Percentiles rank a stretch among this genome's conserved stretches.
These are phyloP conservation scores for Arthrobotrys entomopaga DNA, from an alignment of 2,329 filamentous ascomycete species.

Conservation along the genomic window DNA sequence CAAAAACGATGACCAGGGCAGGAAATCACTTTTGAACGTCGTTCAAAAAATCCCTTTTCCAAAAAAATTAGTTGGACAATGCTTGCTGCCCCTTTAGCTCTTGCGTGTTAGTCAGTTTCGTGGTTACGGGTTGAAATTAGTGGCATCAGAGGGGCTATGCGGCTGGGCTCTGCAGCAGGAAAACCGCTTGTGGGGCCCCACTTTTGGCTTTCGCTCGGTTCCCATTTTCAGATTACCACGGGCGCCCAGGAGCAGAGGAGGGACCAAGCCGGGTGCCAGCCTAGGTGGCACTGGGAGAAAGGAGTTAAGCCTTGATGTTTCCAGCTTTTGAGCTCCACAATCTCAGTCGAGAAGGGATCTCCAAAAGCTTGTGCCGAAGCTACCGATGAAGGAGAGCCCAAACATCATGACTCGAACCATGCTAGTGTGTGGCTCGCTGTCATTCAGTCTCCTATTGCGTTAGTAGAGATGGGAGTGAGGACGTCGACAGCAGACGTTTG, in stretches of 20 bases:
- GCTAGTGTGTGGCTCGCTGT: neutral
- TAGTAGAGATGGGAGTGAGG: neutral
- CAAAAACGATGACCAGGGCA: conserved; percentile 51
- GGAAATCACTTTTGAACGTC: conserved; percentile 17
- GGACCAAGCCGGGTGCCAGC: neutral
- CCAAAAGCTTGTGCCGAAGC: conserved; percentile 8
- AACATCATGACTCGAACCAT: neutral
- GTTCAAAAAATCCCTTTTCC: conserved; percentile 33
- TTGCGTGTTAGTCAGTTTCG: conserved; percentile 30
- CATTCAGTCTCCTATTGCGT: neutral
- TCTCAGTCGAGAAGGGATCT: conserved; percentile 13
- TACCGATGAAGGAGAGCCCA: neutral
- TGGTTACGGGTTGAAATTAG: conserved; percentile 53
- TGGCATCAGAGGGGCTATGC: conserved; percentile 48
- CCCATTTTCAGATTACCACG: conserved; percentile 33
- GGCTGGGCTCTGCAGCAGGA: conserved; percentile 41
- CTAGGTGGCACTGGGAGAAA: conserved; percentile 28
- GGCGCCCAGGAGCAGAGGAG: conserved; percentile 33
- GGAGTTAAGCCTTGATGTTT: conserved; percentile 3
- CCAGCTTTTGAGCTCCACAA: conserved; percentile 1
- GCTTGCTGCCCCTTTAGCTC: conserved; percentile 33
- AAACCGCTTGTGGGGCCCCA: conserved; percentile 31
- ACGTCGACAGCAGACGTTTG: neutral
- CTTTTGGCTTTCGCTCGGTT: conserved; percentile 24
- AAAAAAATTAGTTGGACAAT: conserved; percentile 16